These are phyloP conservation scores for Collybiopsis luxurians DNA, from an alignment of 768 basidiomycete genomes.

Conservation along the genomic window DNA sequence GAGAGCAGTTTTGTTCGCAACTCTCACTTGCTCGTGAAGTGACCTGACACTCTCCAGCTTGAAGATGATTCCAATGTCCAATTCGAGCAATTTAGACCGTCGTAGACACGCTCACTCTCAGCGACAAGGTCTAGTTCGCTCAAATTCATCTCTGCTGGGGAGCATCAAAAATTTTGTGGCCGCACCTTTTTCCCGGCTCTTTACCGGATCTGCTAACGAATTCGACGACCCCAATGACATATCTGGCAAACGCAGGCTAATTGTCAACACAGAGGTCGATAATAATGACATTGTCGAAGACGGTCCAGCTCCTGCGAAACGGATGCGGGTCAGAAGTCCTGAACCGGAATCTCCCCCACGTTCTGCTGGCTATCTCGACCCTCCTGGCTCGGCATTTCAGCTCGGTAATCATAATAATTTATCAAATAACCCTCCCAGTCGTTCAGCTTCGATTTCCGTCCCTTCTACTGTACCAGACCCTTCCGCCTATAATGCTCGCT, in stretches of 20 bases:
- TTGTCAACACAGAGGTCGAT: slow-evolving; percentile 23
- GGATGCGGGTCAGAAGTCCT: slow-evolving; percentile 53
- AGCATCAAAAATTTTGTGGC: slow-evolving; percentile 66
- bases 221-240: slow-evolving; percentile 42
- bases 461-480: slow-evolving; percentile 25
- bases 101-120: slow-evolving; percentile 6
- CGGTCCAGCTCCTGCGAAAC: slow-evolving; percentile 41
- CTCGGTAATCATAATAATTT: slow-evolving; percentile 17
- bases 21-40: slow-evolving; percentile 3
- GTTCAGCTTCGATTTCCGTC: slow-evolving; percentile 23
- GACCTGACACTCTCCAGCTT: background rate
- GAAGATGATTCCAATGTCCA: slow-evolving; percentile 9
- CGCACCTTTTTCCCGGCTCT: slow-evolving; percentile 56
- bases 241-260: slow-evolving; percentile 55
- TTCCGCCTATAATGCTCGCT: slow-evolving; percentile 31
- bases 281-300: slow-evolving; percentile 30
- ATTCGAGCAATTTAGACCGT: slow-evolving; percentile 3
- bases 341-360: slow-evolving; percentile 21
- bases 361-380: slow-evolving; percentile 47
- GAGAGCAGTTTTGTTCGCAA: background rate
- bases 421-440: slow-evolving; percentile 17
- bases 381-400: slow-evolving; percentile 44
- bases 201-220: slow-evolving; percentile 46
- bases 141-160: slow-evolving; percentile 57
- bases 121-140: slow-evolving; percentile 42